Base-by-base conservation (phyloP, 2,329 filamentous ascomycete species). In the Capronia americana region DNA sequence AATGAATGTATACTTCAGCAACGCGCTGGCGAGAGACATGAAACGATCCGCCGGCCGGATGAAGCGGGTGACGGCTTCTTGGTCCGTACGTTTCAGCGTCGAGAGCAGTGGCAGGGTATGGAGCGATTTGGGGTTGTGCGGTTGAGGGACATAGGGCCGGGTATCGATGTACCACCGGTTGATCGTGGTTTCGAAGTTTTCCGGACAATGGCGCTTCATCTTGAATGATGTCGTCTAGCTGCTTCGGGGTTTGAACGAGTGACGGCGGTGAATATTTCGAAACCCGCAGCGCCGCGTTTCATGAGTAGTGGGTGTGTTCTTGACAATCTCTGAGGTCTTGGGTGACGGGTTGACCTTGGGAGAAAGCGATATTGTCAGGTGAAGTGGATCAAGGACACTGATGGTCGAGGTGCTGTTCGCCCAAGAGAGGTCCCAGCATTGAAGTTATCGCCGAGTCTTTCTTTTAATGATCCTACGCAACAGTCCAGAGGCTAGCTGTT, bases 1-100 rank as follows among this genome's bases (percentile, higher is more conserved):
- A 53, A 89, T 83, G 71, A 85, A 89, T 17, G 85, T 76, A 11
- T 87, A 85, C 75, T 90, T 90, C 26, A 90, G 79, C 24, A 90
- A 76, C 14, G 84, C 85, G 7, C 87, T 89, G 8, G 80, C 87
- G 2, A 90, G 79, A 20, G 82, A 84, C 85, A 89, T 88, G 70
- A 83, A 83, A 20, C 83, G 84, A 73, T 89, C 87, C 71, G 83
- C 74, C 38, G 84, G 75, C 73, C 84, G 82, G 73, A 84, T 81
- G 75, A 81, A 87, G 55, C 79, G 78, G 26, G 77, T 78, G 53
- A 84, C 78, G 23, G 78, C 76, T 66, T 82, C 79, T 69, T 84
- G 84, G 72, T 89, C 86, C 28, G 80, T 74, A 38, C 75, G 72
- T 66, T 77, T 77, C 6, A 84, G 75, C 4, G 77, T 78, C 32